A percentile compares a stretch with the other conserved stretches of the same genome.
Conservation (phyloP, 2,329 filamentous ascomycete species). For the Fusarium neocosmosporiellum region DNA sequence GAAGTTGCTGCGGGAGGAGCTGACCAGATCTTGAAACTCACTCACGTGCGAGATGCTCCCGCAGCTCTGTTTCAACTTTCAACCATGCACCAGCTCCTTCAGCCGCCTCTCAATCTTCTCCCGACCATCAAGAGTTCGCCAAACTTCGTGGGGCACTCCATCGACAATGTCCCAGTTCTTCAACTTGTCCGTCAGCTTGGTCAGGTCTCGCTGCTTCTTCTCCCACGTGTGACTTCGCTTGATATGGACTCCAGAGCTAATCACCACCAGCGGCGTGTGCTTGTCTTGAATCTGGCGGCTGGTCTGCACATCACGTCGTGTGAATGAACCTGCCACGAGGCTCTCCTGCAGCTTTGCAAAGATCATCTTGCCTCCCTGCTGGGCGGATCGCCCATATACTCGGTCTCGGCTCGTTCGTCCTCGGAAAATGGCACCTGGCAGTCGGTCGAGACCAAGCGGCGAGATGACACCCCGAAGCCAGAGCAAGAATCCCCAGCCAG, state of each 20-base stretch:
- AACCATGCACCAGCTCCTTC: slow-evolving; percentile 68
- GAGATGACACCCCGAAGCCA: slow-evolving; percentile 90
- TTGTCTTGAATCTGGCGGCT: slow-evolving; percentile 82
- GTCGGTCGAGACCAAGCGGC: slow-evolving; percentile 84
- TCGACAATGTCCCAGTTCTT: slow-evolving; percentile 88
- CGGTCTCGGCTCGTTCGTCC: slow-evolving; percentile 85
- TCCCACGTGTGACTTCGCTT: slow-evolving; percentile 79
- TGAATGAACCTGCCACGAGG: slow-evolving; percentile 85
- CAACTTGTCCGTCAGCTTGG: slow-evolving; percentile 81
- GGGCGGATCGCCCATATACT: slow-evolving; percentile 82
- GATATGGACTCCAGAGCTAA: slow-evolving; percentile 83
- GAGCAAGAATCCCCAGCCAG: slow-evolving; percentile 81
- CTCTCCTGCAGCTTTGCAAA: slow-evolving; percentile 95
- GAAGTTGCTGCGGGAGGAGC: not conserved
- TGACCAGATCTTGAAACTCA: not conserved
- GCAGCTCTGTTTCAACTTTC: slow-evolving; percentile 19
- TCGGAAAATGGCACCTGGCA: slow-evolving; percentile 83
- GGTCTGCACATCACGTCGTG: slow-evolving; percentile 82
- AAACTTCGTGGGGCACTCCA: slow-evolving; percentile 87
- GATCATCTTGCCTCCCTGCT: slow-evolving; percentile 84
- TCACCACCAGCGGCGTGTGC: slow-evolving; percentile 80
- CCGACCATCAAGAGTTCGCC: slow-evolving; percentile 79
- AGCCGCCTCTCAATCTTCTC: slow-evolving; percentile 83
- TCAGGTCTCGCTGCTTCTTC: slow-evolving; percentile 85
- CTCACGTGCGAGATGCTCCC: slow-evolving; percentile 16